Base-by-base conservation (phyloP, 805 yeast genomes). In the Metschnikowia picachoensis region DNA sequence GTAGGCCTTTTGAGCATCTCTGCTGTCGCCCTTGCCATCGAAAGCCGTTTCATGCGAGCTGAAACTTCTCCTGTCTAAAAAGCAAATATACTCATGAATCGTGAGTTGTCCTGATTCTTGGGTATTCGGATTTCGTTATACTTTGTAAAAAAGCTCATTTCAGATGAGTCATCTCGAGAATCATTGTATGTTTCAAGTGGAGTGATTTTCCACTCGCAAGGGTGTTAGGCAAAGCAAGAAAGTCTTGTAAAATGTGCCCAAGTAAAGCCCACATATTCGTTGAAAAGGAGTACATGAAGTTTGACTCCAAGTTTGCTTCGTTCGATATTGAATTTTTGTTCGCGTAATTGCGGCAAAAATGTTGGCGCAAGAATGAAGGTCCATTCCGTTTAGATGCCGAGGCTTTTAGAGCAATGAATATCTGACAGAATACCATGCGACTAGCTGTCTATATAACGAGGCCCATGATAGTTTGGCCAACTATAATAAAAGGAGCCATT, bases 401-500 rank as follows among this genome's bases (percentile, higher is more conserved):
- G 15, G 38, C 41, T 20, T 46, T 65, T 9, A 62, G 10, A n/a
- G 55, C 41, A 10, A 66, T 55, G 34, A 55, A 55, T 3, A 55
- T 15, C 43, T 59, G 60, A 32, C 60, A 58, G 11, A 57, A 45
- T 1, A 51, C 54, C n/a, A 66, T 47, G 29, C 60, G 62, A 12
- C 60, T 43, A 0, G 53, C 44, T 1, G 64, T 56, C 62, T 70
- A 62, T 13, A 62, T 50, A 1, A 60, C 16, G 27, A 71, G 57
- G 29, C 64, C 58, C 5, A 72, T 44, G 54, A 78, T 65, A 53
- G 53, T 67, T 65, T 43, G 65, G 67, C 82, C 81, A 77, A 31
- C 62, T 67, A 16, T 56, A 55, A 28, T 55, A 50, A 3, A 54
- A 53, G 10, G 60, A 51, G 12, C 52, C 57, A 29, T 58, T 58